phyloP scores from a whole-genome alignment of 257 asterid genomes.

The Verbena officinalis region DNA sequence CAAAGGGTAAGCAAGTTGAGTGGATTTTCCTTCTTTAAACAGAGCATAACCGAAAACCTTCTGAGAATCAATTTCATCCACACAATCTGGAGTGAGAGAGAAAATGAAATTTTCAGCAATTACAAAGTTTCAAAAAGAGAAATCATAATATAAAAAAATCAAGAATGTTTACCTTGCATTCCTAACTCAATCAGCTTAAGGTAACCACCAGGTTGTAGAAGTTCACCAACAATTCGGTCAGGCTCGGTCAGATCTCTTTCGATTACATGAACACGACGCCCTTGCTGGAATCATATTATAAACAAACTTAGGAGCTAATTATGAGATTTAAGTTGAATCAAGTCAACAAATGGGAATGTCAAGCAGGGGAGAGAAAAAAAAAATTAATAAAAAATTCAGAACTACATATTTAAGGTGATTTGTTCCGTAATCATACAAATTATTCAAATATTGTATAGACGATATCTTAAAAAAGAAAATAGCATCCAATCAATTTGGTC shows the following conservation, averaged over 20 bases:
- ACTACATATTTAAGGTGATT: background rate
- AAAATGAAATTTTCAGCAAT: constrained; percentile 10
- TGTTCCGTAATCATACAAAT: background rate
- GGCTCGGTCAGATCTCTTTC: constrained; percentile 93
- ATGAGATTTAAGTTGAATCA: background rate
- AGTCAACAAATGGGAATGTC: background rate
- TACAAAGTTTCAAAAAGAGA: constrained; percentile 7
- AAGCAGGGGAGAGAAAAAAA: background rate
- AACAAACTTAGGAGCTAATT: background rate
- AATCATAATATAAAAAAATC: background rate
- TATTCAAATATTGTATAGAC: background rate
- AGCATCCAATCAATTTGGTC: background rate
- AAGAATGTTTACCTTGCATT: constrained; percentile 57
- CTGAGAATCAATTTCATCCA: constrained; percentile 90
- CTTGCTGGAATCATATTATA: constrained; percentile 57
- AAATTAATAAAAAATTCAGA: background rate
- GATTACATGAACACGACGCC: constrained; percentile 74
- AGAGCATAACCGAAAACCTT: constrained; percentile 89
- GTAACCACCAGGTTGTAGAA: constrained; percentile 93
- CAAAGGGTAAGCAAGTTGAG: constrained; percentile 78
- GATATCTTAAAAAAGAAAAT: background rate
- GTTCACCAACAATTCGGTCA: constrained; percentile 92
- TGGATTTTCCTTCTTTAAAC: constrained; percentile 88
- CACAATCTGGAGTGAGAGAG: constrained; percentile 61
- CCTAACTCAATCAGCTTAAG: constrained; percentile 86